These are phyloP conservation scores for Pseudogymnoascus sp. DNA, from an alignment of 2,329 filamentous ascomycete genomes.

Conservation along the genomic window DNA sequence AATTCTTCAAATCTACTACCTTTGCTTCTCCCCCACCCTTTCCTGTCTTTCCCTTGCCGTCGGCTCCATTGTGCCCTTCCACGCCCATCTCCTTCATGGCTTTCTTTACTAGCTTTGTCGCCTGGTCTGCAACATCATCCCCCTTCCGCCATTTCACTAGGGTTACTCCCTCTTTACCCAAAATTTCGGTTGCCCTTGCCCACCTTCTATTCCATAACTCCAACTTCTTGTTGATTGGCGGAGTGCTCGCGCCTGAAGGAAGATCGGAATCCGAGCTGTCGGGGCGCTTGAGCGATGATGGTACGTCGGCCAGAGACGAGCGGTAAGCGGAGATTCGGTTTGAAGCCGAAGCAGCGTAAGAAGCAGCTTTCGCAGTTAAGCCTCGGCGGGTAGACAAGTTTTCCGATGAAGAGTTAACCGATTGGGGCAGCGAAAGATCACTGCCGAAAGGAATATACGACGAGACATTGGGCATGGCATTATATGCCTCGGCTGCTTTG, in stretches of 20 bases:
- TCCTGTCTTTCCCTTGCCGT: conserved; percentile 24
- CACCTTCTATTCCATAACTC: conserved; percentile 65
- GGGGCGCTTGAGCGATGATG: conserved; percentile 13
- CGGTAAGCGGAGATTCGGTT: background rate
- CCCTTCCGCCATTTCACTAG: conserved; percentile 69
- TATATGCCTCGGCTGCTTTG: conserved; percentile 27
- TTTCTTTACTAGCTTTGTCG: conserved; percentile 55
- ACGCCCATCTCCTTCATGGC: conserved; percentile 40
- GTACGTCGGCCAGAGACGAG: conserved; percentile 5
- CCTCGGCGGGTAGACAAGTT: background rate
- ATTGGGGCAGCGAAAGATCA: background rate
- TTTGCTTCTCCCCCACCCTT: conserved; percentile 26
- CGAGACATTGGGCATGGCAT: conserved; percentile 26
- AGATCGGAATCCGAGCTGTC: conserved; percentile 10
- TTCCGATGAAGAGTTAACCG: background rate
- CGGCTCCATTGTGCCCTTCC: conserved; percentile 21
- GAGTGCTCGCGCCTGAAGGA: conserved; percentile 9
- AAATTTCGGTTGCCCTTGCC: conserved; percentile 53
- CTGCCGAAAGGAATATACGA: conserved; percentile 16
- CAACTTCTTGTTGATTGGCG: conserved; percentile 55
- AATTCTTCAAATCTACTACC: conserved; percentile 27
- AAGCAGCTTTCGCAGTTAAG: conserved; percentile 4
- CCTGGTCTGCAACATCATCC: conserved; percentile 60
- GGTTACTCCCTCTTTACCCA: conserved; percentile 58
- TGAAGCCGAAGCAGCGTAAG: conserved; percentile 1